Evolutionary conservation across 805 yeast species (phyloP), one percentile per base, ranked within the genome.

Genomic region (Starmerella apis): DNA sequence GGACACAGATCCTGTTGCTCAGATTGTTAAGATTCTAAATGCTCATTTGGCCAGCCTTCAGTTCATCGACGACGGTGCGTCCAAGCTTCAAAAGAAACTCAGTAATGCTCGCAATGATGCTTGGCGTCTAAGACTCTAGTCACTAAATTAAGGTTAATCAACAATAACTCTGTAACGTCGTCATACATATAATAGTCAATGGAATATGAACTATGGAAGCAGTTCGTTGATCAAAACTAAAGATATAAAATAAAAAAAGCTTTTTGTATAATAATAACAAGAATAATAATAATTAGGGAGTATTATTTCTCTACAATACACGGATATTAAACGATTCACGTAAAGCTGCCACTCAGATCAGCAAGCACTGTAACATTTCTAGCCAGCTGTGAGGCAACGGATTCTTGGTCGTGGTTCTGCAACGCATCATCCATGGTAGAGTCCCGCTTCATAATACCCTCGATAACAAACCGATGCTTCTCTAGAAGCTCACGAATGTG

Each of bases 21-120:
- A 68, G 49, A 77, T 90, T 54, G 81, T 92, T 27, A 81, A 79
- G 64, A 72, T 92, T 55, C 74, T 92, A 62, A 88, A 90, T 63
- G 78, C 86, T 42, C 97, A 92, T 65, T 71, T 92, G 65, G 92
- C 88, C 54, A 86, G 94, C 55, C 74, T 92, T 67, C 86, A 81
- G 63, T 87, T 88, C 73, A 77, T 92, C 50, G 95, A 92, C 62
- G 75, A 74, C 54, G 77, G 80, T 55, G 86, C 94, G 47, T 73
- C 73, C 18, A 70, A 70, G 22, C 71, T 92, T 59, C 85, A 82
- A 63, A 74, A 76, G 32, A 83, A 85, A 65, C 65, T 92, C 52
- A 76, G 47, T 18, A 53, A 57, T 30, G 57, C 54, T 4, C 57
- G 57, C 43, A 22, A 55, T 11, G 49, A 50, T 23, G 38, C 43